Conservation (phyloP, 2,329 filamentous ascomycete species). For the Aphanocladium album region DNA sequence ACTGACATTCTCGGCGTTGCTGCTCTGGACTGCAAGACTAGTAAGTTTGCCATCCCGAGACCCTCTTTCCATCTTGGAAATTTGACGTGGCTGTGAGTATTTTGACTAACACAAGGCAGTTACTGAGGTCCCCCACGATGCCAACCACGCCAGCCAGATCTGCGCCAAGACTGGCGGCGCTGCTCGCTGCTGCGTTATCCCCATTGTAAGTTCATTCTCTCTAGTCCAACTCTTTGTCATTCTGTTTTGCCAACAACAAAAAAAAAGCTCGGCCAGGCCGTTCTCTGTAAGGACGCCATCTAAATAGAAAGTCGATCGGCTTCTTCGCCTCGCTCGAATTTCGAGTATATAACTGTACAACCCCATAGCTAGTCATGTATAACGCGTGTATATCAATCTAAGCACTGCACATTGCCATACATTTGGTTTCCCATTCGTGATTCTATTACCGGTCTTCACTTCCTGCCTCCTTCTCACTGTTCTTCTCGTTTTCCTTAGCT, state of each 20-base stretch:
- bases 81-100: no score
- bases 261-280: not conserved
- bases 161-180: conserved; percentile 42
- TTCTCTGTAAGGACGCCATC: conserved; percentile 4
- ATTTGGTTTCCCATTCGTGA: not conserved
- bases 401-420: not conserved
- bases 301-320: not conserved
- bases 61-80: no score
- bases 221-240: no score
- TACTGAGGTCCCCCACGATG: not conserved
- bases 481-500: not conserved
- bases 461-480: no score
- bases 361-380: not conserved
- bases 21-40: conserved; percentile 36
- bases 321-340: not conserved
- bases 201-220: conserved; percentile 35
- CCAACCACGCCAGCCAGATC: conserved; percentile 16
- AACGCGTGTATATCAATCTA: not conserved
- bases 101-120: not conserved
- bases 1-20: conserved; percentile 43
- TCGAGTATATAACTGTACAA: not conserved
- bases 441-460: not conserved
- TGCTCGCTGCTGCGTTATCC: conserved; percentile 49
- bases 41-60: not conserved
- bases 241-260: not conserved